These are phyloP conservation scores for Agapanthus africanus DNA, from an alignment of 106 monocot genomes.

Conservation along the genomic window DNA sequence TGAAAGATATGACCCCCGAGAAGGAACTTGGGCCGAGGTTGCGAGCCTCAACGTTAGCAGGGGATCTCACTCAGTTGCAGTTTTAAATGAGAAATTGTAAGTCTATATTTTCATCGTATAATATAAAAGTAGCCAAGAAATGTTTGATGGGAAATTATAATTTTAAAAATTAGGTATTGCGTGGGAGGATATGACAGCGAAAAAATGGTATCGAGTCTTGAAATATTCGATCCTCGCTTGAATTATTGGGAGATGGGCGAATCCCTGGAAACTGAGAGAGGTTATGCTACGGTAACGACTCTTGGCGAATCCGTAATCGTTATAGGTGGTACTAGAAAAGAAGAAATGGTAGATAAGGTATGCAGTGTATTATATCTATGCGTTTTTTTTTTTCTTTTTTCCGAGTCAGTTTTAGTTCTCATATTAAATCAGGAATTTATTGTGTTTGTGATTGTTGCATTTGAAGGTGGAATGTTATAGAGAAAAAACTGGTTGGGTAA, in stretches of 20 bases:
- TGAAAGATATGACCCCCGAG: slow-evolving; percentile 70
- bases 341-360: slow-evolving; percentile 37
- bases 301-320: slow-evolving; percentile 32
- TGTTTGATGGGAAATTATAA: slow-evolving; percentile 29
- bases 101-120: slow-evolving; percentile 10
- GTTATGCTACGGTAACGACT: slow-evolving; percentile 42
- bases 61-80: slow-evolving; percentile 48
- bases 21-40: slow-evolving; percentile 39
- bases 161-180: slow-evolving; percentile 39
- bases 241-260: slow-evolving; percentile 40
- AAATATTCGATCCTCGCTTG: slow-evolving; percentile 65
- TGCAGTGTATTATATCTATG: slow-evolving; percentile 1
- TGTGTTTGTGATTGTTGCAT: neutral
- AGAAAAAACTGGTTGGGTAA: slow-evolving; percentile 29
- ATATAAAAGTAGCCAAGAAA: slow-evolving; percentile 44
- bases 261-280: slow-evolving; percentile 48
- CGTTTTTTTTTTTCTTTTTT: neutral
- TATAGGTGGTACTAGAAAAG: slow-evolving; percentile 48
- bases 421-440: slow-evolving; percentile 10
- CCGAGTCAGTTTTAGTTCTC: slow-evolving; percentile 11
- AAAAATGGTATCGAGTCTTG: slow-evolving; percentile 45
- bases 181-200: slow-evolving; percentile 60
- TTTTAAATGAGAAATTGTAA: slow-evolving; percentile 59
- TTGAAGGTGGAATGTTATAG: slow-evolving; percentile 41
- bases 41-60: slow-evolving; percentile 53